Base-by-base conservation (phyloP, 208 protist species). In the Leptomonas seymouri region DNA sequence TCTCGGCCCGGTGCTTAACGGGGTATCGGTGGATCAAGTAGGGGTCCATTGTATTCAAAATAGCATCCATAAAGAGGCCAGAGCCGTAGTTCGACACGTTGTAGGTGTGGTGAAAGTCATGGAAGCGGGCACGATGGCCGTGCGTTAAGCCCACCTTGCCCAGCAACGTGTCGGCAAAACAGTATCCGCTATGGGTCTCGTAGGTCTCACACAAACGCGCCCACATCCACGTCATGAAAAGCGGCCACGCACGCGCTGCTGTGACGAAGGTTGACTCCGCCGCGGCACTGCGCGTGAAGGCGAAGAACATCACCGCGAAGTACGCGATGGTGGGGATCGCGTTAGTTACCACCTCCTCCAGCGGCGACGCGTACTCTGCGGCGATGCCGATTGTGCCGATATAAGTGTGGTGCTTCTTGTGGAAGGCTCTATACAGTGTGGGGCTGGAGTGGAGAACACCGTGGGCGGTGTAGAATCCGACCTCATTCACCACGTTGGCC, bases 391-490 rank as follows among this genome's bases (percentile, higher is more conserved):
- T 81, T 1, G 83, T 86, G 51, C 84, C 83, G 18, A 72, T 84
- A 71, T 89, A 91, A 67, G 72, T 73, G 70, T 91, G 86, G 61
- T 91, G 83, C 74, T 86, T 71, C 73, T 89, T 89, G 72, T 91
- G 83, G 51, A 91, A 82, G 28, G 76, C n/a, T 20, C 71, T 59
- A 59, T 85, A 91, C 6, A 82, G 65, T 0, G 49, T 71, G 18
- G 77, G 63, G 67, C 76, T 74, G 1, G 71, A 77, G 53, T 86
- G 81, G 70, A 89, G 48, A 4, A 61, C 58, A 36, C 77, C 59
- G 74, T 89, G 80, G 6, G 56, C 71, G 18, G 65, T 62, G 75
- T 78, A 89, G 72, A 86, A 86, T 27, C 81, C 78, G 0, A 82
- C 44, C 50, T 86, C 81, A 57, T 89, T 89, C 49, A 84, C 30